Evolutionary conservation across 345 rosid genomes (phyloP).

Genomic region (Isatis tinctoria): DNA sequence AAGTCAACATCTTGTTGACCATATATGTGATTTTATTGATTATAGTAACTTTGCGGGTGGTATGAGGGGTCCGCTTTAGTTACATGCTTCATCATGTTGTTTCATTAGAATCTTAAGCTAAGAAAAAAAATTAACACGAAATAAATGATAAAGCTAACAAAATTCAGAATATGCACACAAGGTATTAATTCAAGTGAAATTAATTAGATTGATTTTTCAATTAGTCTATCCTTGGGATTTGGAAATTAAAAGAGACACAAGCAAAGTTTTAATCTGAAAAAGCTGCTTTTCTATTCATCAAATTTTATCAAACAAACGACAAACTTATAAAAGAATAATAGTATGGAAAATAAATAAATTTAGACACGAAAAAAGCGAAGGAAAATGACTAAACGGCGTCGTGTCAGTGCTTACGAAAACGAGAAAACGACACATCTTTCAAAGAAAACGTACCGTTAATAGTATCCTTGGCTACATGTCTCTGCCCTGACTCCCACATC

Average conservation of each 20-base stretch:
- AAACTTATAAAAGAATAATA: constrained; percentile 1
- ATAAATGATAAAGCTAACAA: not conserved
- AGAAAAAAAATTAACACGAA: not conserved
- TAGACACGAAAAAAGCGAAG: not conserved
- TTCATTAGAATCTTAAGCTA: not conserved
- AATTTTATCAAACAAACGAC: not conserved
- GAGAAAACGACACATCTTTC: constrained; percentile 15
- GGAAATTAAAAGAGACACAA: constrained; percentile 2
- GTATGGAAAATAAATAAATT: not conserved
- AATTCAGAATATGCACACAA: not conserved
- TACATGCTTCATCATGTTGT: constrained; percentile 31
- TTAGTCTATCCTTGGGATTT: constrained; percentile 14
- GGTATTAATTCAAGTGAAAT: not conserved
- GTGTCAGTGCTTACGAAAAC: constrained; percentile 27
- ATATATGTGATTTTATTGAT: constrained; percentile 14
- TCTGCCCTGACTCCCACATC: constrained; percentile 28
- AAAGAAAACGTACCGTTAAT: constrained; percentile 39
- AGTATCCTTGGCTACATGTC: constrained; percentile 51
- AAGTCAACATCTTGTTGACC: constrained; percentile 26
- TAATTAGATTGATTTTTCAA: not conserved
- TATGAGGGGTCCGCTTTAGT: constrained; percentile 24
- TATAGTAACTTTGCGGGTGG: constrained; percentile 28
- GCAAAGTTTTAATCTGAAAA: constrained; percentile 11
- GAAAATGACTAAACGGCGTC: constrained; percentile 31
- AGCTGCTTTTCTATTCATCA: constrained; percentile 20